Percentiles rank a stretch among this genome's conserved stretches.
Conservation (phyloP, 2,329 filamentous ascomycete species). For the Whalleya microplaca region DNA sequence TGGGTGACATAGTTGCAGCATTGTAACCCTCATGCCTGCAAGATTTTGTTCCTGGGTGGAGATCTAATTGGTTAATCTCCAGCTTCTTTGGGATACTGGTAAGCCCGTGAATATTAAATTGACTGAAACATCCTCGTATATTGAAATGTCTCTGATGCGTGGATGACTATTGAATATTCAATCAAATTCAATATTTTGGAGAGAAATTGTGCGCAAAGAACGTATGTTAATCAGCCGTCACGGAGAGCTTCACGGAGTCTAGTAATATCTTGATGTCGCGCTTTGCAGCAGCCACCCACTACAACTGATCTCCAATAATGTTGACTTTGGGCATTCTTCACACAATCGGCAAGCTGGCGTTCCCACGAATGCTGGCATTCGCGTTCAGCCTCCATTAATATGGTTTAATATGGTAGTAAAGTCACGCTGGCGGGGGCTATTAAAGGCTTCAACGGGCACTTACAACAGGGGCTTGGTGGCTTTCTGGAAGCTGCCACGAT, state of each 20-base stretch:
- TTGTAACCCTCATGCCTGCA: not conserved
- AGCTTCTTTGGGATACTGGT: not conserved
- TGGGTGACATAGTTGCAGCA: not conserved
- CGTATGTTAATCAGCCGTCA: too few relatives aligned
- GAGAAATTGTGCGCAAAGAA: not conserved
- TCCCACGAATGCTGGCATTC: slow-evolving; percentile 48
- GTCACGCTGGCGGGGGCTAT: too few relatives aligned
- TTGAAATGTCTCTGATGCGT: too few relatives aligned
- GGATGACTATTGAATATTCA: too few relatives aligned
- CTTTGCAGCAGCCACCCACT: slow-evolving; percentile 59
- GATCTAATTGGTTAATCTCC: not conserved
- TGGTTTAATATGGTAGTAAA: not conserved
- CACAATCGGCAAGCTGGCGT: slow-evolving; percentile 45
- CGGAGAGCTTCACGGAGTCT: slow-evolving; percentile 22
- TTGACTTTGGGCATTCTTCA: slow-evolving; percentile 40
- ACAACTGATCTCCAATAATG: slow-evolving; percentile 51
- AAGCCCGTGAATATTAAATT: not conserved
- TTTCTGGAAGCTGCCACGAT: slow-evolving; percentile 56
- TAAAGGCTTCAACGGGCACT: slow-evolving; percentile 8
- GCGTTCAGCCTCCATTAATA: slow-evolving; percentile 6
- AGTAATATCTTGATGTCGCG: slow-evolving; percentile 52
- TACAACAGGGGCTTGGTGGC: slow-evolving; percentile 30
- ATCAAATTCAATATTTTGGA: too few relatives aligned
- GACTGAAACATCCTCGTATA: not conserved
- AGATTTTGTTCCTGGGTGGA: not conserved